A percentile compares a stretch with the other conserved stretches of the same genome.
These are phyloP conservation scores for Capsicum pubescens DNA, from an alignment of 257 asterid species.

Conservation along the genomic window DNA sequence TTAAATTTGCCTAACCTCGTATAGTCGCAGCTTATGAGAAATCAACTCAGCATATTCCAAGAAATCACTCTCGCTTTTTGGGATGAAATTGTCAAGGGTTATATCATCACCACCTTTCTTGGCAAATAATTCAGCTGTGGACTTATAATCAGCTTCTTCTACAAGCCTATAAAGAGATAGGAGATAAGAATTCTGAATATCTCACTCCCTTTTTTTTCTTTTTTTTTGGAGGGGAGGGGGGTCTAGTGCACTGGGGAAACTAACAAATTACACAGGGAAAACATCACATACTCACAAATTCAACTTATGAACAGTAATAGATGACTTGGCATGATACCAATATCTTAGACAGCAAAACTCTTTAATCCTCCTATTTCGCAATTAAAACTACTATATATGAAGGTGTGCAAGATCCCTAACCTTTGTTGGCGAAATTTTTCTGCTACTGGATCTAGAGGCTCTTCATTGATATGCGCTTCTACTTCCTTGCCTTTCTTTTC, in stretches of 20 bases:
- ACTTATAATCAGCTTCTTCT: conserved; percentile 94
- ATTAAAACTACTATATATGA: background rate
- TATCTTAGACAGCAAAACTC: background rate
- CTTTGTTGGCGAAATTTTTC: conserved; percentile 97
- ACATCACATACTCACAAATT: background rate
- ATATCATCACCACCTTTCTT: conserved; percentile 74
- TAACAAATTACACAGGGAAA: background rate
- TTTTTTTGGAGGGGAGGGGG: no score
- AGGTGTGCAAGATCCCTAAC: conserved; percentile 31
- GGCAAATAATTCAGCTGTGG: conserved; percentile 83
- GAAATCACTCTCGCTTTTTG: conserved; percentile 82
- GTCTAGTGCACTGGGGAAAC: background rate
- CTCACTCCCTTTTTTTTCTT: background rate
- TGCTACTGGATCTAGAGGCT: conserved; percentile 77
- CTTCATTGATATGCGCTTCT: conserved; percentile 51
- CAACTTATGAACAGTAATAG: background rate
- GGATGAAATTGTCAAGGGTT: conserved; percentile 83
- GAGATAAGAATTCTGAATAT: background rate
- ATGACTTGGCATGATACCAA: conserved; percentile 4
- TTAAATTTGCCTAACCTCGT: conserved; percentile 62
- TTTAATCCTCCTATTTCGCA: conserved; percentile 7
- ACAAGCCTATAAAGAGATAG: conserved; percentile 68
- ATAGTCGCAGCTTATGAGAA: conserved; percentile 75
- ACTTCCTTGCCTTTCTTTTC: conserved; percentile 70
- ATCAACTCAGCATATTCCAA: conserved; percentile 83